phyloP scores from a whole-genome alignment of 2,329 filamentous ascomycete species.

The Teratosphaeria epicoccoides region DNA sequence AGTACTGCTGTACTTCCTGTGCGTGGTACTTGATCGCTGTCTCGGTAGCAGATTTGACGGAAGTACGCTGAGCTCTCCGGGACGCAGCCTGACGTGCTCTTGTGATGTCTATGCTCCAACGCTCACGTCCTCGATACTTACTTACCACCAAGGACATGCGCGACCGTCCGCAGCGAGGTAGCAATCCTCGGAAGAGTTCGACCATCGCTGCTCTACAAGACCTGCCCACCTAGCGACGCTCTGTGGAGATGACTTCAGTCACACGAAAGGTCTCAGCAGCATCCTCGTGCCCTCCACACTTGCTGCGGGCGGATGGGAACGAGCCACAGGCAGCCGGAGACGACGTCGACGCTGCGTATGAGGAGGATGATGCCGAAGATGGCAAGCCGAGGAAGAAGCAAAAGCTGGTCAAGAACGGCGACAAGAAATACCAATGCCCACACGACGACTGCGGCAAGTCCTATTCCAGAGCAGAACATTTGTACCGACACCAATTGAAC shows the following conservation, averaged over 20 bases:
- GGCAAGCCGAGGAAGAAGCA: slow-evolving; percentile 24
- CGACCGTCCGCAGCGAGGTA: background rate
- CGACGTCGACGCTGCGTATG: slow-evolving; percentile 7
- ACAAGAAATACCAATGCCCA: slow-evolving; percentile 63
- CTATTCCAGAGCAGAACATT: slow-evolving; percentile 90
- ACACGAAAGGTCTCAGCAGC: background rate
- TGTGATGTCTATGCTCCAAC: background rate
- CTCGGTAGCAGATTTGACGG: background rate
- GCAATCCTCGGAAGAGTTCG: background rate
- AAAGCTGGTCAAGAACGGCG: slow-evolving; percentile 29
- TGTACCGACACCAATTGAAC: slow-evolving; percentile 94
- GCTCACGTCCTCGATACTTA: background rate
- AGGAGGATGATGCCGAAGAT: slow-evolving; percentile 17
- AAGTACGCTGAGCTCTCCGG: background rate
- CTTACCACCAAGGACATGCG: no score
- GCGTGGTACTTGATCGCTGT: background rate
- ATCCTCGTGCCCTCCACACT: background rate
- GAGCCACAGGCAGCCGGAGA: slow-evolving; percentile 1
- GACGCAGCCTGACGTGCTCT: background rate
- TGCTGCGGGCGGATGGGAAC: background rate
- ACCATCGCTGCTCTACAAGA: background rate
- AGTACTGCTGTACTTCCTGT: background rate
- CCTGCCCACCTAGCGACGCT: background rate
- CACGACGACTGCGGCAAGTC: slow-evolving; percentile 85
- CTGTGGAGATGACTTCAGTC: background rate